Percentiles rank a stretch among this genome's conserved stretches.
Conservation (phyloP, 2,329 filamentous ascomycete genomes). For the Colletotrichum coccodes region DNA sequence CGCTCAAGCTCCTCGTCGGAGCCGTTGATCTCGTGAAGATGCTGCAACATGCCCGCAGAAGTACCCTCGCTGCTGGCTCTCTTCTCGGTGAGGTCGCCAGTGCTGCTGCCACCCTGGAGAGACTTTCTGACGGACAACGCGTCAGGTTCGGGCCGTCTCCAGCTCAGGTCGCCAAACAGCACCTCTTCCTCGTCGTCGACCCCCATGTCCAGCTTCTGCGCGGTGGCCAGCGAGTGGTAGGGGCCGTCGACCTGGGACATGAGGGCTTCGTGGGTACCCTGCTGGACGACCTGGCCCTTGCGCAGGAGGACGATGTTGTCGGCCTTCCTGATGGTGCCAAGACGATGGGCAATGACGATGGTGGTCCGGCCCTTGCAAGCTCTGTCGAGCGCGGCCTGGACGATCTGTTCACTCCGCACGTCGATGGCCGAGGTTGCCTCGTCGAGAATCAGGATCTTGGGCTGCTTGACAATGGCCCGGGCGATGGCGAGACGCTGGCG, state of each 20-base stretch:
- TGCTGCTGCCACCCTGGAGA: conserved; percentile 12
- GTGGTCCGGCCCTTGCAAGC: conserved; percentile 65
- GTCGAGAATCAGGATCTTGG: conserved; percentile 67
- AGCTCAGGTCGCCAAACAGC: conserved; percentile 35
- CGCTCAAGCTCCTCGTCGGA: conserved; percentile 28
- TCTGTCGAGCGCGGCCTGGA: conserved; percentile 59
- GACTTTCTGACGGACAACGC: background rate
- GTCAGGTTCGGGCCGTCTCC: conserved; percentile 24
- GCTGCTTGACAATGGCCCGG: conserved; percentile 65
- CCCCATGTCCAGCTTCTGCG: conserved; percentile 36
- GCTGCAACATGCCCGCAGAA: conserved; percentile 4
- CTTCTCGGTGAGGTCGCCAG: conserved; percentile 26
- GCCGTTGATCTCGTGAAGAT: conserved; percentile 13
- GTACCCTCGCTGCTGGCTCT: conserved; percentile 19
- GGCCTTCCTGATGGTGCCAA: conserved; percentile 63
- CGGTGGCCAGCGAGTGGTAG: conserved; percentile 55
- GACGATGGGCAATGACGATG: conserved; percentile 66
- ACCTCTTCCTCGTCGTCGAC: conserved; percentile 23
- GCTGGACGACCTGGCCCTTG: conserved; percentile 63
- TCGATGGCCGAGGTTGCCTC: conserved; percentile 72
- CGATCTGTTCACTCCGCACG: conserved; percentile 63
- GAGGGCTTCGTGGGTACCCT: conserved; percentile 66
- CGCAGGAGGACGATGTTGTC: conserved; percentile 69
- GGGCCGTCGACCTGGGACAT: conserved; percentile 50
- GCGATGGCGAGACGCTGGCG: conserved; percentile 70